phyloP scores from a whole-genome alignment of 345 rosid genomes.

The Clarkia xantiana region DNA sequence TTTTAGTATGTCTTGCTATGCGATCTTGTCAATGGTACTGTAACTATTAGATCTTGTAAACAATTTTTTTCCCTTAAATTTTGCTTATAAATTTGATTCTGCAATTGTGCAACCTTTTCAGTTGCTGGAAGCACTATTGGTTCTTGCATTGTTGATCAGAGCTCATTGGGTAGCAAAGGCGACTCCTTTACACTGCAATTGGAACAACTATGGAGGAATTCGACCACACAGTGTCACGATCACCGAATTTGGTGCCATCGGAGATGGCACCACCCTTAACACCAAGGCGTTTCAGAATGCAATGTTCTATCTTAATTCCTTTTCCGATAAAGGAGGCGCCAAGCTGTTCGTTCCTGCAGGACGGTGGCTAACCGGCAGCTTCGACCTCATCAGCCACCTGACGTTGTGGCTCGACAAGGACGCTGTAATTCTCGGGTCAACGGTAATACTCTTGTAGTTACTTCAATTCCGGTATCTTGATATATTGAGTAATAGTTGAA shows the following conservation, averaged over 20 bases:
- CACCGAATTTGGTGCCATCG: constrained; percentile 97
- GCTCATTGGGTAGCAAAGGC: constrained; percentile 35
- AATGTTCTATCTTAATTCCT: constrained; percentile 89
- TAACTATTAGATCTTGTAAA: too few relatives aligned
- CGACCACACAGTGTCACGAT: constrained; percentile 93
- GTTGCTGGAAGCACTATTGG: constrained; percentile 62
- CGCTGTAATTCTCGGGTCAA: constrained; percentile 90
- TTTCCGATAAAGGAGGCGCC: constrained; percentile 95
- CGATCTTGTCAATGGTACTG: neutral
- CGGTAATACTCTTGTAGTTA: constrained; percentile 15
- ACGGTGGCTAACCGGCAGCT: constrained; percentile 95
- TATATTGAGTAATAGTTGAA: too few relatives aligned
- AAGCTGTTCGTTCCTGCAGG: constrained; percentile 95
- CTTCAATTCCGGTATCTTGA: neutral
- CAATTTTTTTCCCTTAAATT: too few relatives aligned
- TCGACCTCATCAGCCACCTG: constrained; percentile 87
- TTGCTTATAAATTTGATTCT: neutral
- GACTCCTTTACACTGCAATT: constrained; percentile 35
- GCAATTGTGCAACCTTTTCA: constrained; percentile 22
- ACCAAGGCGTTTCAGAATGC: constrained; percentile 98
- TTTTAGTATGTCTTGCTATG: neutral
- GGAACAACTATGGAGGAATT: constrained; percentile 21
- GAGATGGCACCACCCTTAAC: constrained; percentile 89
- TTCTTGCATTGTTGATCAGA: constrained; percentile 34
- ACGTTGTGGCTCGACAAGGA: constrained; percentile 80